Base-by-base conservation (phyloP, 1,139 yeast genomes). In the Candida glucosophila region DNA sequence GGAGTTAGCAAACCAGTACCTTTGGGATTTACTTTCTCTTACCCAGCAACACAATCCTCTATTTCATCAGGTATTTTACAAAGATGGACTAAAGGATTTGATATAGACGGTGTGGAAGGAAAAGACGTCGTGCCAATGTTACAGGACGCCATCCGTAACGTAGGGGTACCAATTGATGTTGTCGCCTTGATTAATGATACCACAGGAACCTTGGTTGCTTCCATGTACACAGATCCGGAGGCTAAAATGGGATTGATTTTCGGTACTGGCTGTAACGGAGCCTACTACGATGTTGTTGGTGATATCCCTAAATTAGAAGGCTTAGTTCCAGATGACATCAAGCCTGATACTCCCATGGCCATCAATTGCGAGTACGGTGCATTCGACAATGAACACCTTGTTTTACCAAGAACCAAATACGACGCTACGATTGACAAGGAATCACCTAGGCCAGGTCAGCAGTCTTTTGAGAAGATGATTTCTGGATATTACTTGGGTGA, bases 301-400 rank as follows among this genome's bases (percentile, higher is more conserved):
- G 73, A 75, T 44, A 77, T 90, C 47, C 92, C 92, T 38, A 90
- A 90, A 63, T 70, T 90, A 41, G 75, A 75, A 44, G 95, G 93
- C 30, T 62, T 58, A 42, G 53, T 78, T 32, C 68, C 74, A 17
- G 62, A 55, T 14, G 95, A 85, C 45, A 69, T 86, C 39, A 52
- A 67, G 22, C 56, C 52, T 9, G 72, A 71, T 22, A 69, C 83
- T 17, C 76, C 77, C 36, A 88, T 90, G 94, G 96, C 95, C 29
- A 88, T 90, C 56, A 90, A 90, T 67, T 88, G 97, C 67, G 98
- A 90, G 63, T 90, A 90, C 61, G 97, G 97, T 46, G 90, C 97
- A 5, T 90, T 90, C 49, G 97, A 90, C 57, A 88, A 85, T 49
- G 95, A 85, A 55, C 93, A 80, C 49, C 39, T 55, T 9, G 73